Evolutionary conservation across 306 rosid species (phyloP), one percentile per base, ranked within the genome.

Genomic region (Vachellia collinsii): DNA sequence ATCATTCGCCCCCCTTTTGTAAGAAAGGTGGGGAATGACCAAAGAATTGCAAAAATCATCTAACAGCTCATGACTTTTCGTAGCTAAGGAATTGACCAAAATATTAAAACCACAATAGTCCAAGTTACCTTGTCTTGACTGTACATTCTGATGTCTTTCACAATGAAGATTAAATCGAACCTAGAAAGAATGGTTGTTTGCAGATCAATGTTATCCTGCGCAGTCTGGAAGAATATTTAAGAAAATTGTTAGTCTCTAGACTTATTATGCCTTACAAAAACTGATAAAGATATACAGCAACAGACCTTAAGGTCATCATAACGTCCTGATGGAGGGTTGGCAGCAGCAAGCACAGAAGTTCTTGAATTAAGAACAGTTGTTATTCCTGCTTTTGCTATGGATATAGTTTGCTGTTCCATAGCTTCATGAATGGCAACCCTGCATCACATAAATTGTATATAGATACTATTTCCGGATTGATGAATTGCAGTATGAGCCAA

Each of bases 361-460:
- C 99, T 92, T 59, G 99, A 95, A 77, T 95, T 95, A 72, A 93
- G 99, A 86, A 95, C 99, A 2, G 99, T 95, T 47, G 99, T 95
- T 85, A 95, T 95, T 85, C 99, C 99, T 47, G 99, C 99, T 87
- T 95, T 95, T 50, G 99, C 99, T 77, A 95, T 95, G 79, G 99
- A 94, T 85, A 94, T 94, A 39, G 99, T 94, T 85, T 94, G 99
- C 70, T 94, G 99, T 84, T 94, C 99, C 99, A 95, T 95, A 72
- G 97, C 99, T 87, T 95, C 98, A 81, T 95, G 99, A 84, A 95
- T 95, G 39, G 98, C 99, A 89, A 93, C 99, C 88, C 99, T 95
- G 79, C 41, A 66, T 50, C 50, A 82, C 66, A 79, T 17, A 64
- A 39, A 65, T 74, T 61, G 53, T 9, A 25, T 53, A 53, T 63